These are phyloP conservation scores for Suillus discolor DNA, from an alignment of 768 basidiomycete species.

Conservation along the genomic window DNA sequence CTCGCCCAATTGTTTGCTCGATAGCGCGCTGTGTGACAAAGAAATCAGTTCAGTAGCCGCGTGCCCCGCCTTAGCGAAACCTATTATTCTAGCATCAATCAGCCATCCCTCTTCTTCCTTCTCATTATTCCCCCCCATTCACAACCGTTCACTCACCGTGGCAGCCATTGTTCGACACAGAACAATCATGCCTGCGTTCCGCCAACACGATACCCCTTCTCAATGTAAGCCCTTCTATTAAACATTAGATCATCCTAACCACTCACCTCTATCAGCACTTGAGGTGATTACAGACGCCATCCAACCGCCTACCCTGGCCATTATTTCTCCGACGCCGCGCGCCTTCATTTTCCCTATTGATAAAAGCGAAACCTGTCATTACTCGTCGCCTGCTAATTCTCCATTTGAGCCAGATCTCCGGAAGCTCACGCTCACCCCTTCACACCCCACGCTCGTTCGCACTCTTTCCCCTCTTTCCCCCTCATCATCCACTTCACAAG, in stretches of 20 bases:
- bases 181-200: constrained; percentile 75
- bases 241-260: constrained; percentile 15
- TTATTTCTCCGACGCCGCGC: constrained; percentile 64
- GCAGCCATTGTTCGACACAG: constrained; percentile 34
- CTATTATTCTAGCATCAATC: constrained; percentile 37
- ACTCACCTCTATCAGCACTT: constrained; percentile 53
- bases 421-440: constrained; percentile 46
- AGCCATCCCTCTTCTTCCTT: constrained; percentile 35
- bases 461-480: constrained; percentile 45
- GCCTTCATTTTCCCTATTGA: constrained; percentile 48
- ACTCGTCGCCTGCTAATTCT: constrained; percentile 64
- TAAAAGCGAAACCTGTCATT: constrained; percentile 52
- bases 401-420: constrained; percentile 75
- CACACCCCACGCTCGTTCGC: constrained; percentile 40
- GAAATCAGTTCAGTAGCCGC: constrained; percentile 46
- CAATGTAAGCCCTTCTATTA: constrained; percentile 38
- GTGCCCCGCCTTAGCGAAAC: constrained; percentile 44
- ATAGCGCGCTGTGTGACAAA: constrained; percentile 46
- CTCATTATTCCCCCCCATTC: constrained; percentile 36
- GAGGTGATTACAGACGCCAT: constrained; percentile 72
- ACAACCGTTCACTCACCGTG: constrained; percentile 36
- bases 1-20: constrained; percentile 65
- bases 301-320: constrained; percentile 54
- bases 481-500: constrained; percentile 32
- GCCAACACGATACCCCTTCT: constrained; percentile 74